These are phyloP conservation scores for Pyracantha coccinea DNA, from an alignment of 331 rosid genomes.

Conservation along the genomic window DNA sequence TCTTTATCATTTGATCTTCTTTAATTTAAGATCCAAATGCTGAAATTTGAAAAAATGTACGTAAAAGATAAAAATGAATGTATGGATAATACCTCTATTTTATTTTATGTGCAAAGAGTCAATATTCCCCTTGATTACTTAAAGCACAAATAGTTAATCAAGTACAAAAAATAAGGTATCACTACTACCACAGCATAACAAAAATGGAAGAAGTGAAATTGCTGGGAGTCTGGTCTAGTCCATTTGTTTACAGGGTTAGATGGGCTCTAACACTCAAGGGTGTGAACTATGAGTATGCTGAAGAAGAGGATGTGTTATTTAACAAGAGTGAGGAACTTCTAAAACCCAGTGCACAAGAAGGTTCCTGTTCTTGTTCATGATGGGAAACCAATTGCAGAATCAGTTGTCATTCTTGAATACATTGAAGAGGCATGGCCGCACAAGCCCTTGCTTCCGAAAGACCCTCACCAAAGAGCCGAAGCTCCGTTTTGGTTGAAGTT, in stretches of 20 bases:
- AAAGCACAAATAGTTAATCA: too few species aligned
- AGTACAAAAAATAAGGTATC: too few species aligned
- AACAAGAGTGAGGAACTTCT: slow-evolving; percentile 16
- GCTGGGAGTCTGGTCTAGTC: slow-evolving; percentile 1
- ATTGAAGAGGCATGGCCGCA: slow-evolving; percentile 26
- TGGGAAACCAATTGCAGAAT: slow-evolving; percentile 20
- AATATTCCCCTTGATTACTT: too few species aligned
- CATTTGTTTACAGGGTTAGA: slow-evolving; percentile 11
- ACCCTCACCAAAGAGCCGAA: slow-evolving; percentile 24
- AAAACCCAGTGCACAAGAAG: slow-evolving; percentile 21
- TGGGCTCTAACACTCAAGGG: neutral
- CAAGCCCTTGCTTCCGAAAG: slow-evolving; percentile 25
- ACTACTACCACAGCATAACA: too few species aligned
- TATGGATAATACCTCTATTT: accelerated
- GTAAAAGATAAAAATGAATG: accelerated
- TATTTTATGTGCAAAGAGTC: too few species aligned
- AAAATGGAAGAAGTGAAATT: too few species aligned
- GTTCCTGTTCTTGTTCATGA: slow-evolving; percentile 19
- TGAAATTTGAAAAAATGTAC: accelerated
- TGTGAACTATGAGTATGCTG: slow-evolving; percentile 10
- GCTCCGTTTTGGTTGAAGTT: slow-evolving; percentile 28
- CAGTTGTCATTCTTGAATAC: slow-evolving; percentile 13
- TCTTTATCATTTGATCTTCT: too few species aligned
- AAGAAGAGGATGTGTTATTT: slow-evolving; percentile 10
- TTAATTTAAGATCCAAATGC: too few species aligned